Conservation (phyloP, 2,329 filamentous ascomycete species). For the Fusarium camptoceras region DNA sequence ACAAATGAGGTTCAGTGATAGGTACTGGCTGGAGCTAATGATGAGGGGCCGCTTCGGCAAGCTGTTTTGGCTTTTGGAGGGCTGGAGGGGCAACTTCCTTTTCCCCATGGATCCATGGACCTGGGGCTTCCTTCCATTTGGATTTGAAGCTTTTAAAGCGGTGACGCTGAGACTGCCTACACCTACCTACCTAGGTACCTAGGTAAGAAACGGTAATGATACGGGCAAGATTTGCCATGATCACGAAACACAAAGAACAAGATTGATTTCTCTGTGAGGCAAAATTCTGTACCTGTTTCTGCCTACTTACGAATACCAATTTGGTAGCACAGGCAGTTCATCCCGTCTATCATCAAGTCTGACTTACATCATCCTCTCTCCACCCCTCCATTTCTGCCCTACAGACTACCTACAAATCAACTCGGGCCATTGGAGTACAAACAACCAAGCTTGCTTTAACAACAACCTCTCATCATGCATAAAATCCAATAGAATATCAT, state of each 20-base stretch:
- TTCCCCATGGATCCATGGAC: not conserved
- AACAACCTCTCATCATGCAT: not conserved
- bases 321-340: slow-evolving; percentile 2
- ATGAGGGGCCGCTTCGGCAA: slow-evolving; percentile 33
- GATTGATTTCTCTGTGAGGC: not conserved
- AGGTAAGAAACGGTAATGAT: not conserved
- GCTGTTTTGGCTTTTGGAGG: not conserved
- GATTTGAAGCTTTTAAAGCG: not conserved
- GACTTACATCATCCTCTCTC: slow-evolving; percentile 26
- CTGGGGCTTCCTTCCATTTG: not conserved
- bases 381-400: slow-evolving; percentile 28
- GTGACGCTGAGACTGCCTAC: not conserved
- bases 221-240: slow-evolving; percentile 1
- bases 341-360: slow-evolving; percentile 6
- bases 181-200: too few species aligned
- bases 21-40: slow-evolving; percentile 30
- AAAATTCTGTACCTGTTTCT: not conserved
- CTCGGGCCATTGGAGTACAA: slow-evolving; percentile 3
- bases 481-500: not conserved
- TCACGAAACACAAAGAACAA: slow-evolving; percentile 1
- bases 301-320: not conserved
- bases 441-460: slow-evolving; percentile 6
- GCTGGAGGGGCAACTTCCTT: not conserved
- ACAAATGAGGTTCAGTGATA: slow-evolving; percentile 18
- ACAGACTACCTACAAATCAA: slow-evolving; percentile 4